Conservation (phyloP, 2,329 filamentous ascomycete genomes). For the Simplicillium sp. region DNA sequence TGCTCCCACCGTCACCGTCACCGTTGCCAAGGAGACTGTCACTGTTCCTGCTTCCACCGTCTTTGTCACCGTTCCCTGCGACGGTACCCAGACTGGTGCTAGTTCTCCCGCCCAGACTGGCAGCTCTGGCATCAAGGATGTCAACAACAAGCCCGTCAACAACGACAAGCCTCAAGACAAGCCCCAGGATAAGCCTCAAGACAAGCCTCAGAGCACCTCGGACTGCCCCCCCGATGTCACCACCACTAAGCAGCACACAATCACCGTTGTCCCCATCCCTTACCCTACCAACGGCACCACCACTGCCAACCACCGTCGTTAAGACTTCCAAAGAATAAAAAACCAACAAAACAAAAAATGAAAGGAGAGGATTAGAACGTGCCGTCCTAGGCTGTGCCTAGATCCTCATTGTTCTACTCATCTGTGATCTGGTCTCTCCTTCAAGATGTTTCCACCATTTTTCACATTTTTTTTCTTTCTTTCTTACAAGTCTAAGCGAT, state of each 20-base stretch:
- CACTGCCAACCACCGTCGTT: constrained; percentile 19
- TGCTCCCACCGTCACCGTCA: constrained; percentile 13
- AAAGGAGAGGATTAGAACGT: too few species aligned
- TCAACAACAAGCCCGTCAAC: constrained; percentile 8
- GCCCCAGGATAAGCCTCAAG: constrained; percentile 10
- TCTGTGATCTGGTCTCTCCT: background rate
- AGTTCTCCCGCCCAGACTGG: constrained; percentile 6
- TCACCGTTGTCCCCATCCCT: constrained; percentile 31
- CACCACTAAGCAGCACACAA: constrained; percentile 19
- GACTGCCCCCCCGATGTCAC: constrained; percentile 12
- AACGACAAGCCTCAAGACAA: constrained; percentile 17
- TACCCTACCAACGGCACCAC: constrained; percentile 29
- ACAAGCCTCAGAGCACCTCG: constrained; percentile 13
- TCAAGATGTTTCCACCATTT: too few species aligned
- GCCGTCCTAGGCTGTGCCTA: background rate
- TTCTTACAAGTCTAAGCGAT: constrained; percentile 1
- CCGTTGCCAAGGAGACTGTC: constrained; percentile 8
- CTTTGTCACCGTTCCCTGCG: constrained; percentile 15
- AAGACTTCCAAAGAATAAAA: constrained; percentile 6
- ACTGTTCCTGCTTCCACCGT: constrained; percentile 16
- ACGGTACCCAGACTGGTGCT: constrained; percentile 5
- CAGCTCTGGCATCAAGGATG: constrained; percentile 7
- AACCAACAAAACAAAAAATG: background rate
- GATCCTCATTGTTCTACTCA: constrained; percentile 1
- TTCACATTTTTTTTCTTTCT: constrained; percentile 1